Evolutionary conservation across 352 stramenopile genomes (phyloP).

Genomic region (Pythium sp.): DNA sequence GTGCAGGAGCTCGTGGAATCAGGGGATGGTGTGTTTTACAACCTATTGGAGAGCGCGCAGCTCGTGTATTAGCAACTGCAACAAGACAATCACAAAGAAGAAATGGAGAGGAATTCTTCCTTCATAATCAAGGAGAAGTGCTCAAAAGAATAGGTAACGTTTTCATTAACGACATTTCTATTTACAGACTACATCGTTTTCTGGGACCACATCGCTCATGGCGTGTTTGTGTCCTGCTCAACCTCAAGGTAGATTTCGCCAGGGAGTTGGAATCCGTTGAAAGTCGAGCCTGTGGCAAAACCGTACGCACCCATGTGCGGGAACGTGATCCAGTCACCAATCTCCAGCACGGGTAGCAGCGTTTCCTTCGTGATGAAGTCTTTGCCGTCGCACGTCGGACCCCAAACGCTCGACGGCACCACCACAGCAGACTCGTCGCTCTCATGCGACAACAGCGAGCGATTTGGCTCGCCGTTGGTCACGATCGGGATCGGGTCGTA

Average conservation of each 20-base stretch:
- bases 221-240: not conserved
- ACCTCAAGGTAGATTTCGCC: constrained; percentile 40
- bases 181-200: not conserved
- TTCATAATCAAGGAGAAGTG: not conserved
- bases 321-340: constrained; percentile 57
- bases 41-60: constrained; percentile 49
- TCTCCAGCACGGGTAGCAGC: constrained; percentile 32
- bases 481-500: constrained; percentile 21
- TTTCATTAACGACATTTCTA: not conserved
- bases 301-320: constrained; percentile 56
- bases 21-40: constrained; percentile 38
- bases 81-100: not conserved
- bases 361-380: constrained; percentile 42
- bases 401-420: constrained; percentile 42
- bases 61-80: constrained; percentile 20
- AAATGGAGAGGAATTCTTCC: not conserved
- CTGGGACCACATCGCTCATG: not conserved
- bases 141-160: not conserved
- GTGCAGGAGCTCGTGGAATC: constrained; percentile 39
- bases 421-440: not conserved
- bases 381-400: constrained; percentile 51
- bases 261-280: constrained; percentile 51
- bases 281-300: constrained; percentile 48
- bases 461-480: constrained; percentile 4
- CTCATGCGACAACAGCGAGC: not conserved